Percentiles rank a stretch among this genome's conserved stretches.
These are phyloP conservation scores for Sphaerobolus stellatus DNA, from an alignment of 1,284 basidiomycete species.

Conservation along the genomic window DNA sequence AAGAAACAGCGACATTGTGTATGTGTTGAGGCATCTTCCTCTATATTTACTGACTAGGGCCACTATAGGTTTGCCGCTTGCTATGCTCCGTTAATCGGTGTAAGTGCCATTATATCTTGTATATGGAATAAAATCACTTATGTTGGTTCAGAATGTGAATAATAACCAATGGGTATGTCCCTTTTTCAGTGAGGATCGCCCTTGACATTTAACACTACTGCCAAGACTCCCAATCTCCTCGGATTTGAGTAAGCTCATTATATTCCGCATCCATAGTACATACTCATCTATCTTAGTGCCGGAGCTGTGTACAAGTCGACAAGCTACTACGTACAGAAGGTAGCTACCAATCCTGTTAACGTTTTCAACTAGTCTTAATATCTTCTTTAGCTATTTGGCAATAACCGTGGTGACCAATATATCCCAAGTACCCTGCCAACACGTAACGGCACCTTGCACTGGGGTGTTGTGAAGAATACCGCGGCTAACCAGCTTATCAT, in stretches of 20 bases:
- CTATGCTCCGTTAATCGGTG: constrained; percentile 64
- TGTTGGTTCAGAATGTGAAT: constrained; percentile 50
- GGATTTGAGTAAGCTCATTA: no score
- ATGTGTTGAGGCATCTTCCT: no score
- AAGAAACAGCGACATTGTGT: constrained; percentile 49
- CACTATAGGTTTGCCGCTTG: constrained; percentile 71
- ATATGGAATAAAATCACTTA: neutral
- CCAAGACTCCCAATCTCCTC: constrained; percentile 61
- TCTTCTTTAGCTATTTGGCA: constrained; percentile 53
- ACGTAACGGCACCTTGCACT: constrained; percentile 49
- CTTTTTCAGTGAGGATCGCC: no score
- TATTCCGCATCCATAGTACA: no score
- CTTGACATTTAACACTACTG: constrained; percentile 5
- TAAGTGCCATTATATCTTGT: constrained; percentile 26
- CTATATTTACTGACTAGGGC: no score
- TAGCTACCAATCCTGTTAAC: constrained; percentile 18
- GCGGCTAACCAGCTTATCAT: no score
- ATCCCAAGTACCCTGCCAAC: constrained; percentile 61
- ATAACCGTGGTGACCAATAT: constrained; percentile 60
- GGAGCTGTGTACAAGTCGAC: constrained; percentile 42
- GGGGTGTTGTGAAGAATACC: no score
- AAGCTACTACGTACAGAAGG: constrained; percentile 68
- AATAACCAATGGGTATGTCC: constrained; percentile 55
- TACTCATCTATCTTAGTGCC: no score
- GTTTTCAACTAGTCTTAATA: neutral